Conservation (phyloP, 108 stramenopile species). For the Cyclotella cryptica region DNA sequence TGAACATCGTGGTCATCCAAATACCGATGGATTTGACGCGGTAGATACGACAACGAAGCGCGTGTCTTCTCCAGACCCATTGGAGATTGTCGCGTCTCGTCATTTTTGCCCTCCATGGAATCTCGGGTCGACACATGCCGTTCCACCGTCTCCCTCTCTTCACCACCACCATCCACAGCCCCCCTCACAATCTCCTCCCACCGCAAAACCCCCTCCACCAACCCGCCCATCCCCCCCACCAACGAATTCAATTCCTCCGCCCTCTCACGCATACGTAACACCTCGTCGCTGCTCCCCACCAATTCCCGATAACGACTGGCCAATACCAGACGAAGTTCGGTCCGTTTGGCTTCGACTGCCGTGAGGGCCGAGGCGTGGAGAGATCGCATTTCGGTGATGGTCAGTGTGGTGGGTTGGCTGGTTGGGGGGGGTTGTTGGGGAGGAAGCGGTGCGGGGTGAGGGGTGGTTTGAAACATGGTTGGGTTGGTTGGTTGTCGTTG, state of each 20-base stretch:
- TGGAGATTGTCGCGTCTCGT: too few relatives aligned
- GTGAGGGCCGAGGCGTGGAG: conserved; percentile 74
- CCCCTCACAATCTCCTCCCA: neutral
- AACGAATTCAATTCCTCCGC: conserved; percentile 78
- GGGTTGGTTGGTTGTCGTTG: too few relatives aligned
- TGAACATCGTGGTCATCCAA: conserved; percentile 76
- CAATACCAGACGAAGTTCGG: conserved; percentile 84
- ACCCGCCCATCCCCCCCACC: conserved; percentile 65
- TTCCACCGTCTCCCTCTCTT: neutral
- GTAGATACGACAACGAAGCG: conserved; percentile 57
- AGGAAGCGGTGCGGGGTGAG: too few relatives aligned
- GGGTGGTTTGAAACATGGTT: too few relatives aligned
- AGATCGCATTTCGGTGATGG: conserved; percentile 87
- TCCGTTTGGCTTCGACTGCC: conserved; percentile 89
- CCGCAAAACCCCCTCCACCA: conserved; percentile 65
- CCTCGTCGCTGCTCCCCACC: conserved; percentile 87
- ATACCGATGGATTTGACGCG: conserved; percentile 73
- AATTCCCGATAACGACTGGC: conserved; percentile 88
- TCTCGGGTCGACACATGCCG: neutral
- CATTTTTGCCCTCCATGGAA: too few relatives aligned
- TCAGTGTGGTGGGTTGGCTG: conserved; percentile 49
- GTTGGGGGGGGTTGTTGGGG: neutral
- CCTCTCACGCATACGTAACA: conserved; percentile 81
- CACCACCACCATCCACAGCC: neutral
- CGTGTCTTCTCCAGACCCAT: neutral